Evolutionary conservation across 2,329 filamentous ascomycete genomes (phyloP), one percentile per base, ranked within the genome.

Genomic region (Orbilia oligospora): DNA sequence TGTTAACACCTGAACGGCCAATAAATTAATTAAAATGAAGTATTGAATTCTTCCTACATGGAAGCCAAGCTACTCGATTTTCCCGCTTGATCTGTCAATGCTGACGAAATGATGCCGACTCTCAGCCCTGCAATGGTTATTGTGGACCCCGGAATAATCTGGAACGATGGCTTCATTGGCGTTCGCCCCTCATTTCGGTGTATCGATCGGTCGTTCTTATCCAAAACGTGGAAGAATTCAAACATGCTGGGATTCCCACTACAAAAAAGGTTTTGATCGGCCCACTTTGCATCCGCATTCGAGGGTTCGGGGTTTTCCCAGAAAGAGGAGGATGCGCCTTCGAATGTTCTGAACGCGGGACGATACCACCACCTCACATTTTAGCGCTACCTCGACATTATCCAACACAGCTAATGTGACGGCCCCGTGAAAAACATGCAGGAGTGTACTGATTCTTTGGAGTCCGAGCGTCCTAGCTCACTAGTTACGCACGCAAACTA

Each of bases 211-310:
- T 56, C 46, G 46, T 33, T 41, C 55, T 56, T 58, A 70, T 70
- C 65, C 66, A 70, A 76, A 76, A 76, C 72, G 65, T 76, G 72
- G 66, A 70, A 70, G 55, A 76, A 76, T 76, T 66, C 65, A 65
- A 70, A 44, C 64, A 58, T 22, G 33, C 70, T 33, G 46, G 70
- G 70, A 30, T 48, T 36, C 55, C 48, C 38, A 41, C 38, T 20
- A 44, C 51, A 22, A 55, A 46, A 73, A 33, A 53, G 22, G 46
- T 38, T 33, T 24, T 55, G 61, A 73, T 36, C 51, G 16, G 56
- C 71, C 65, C 71, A 70, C 71, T 64, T 55, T 56, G 55, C 46
- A 56, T 64, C 65, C 69, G 36, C 46, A 41, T 65, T 55, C 56
- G 56, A 66, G 55, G 46, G 36, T 27, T 55, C 46, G 20, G 49